These are phyloP conservation scores for Apiospora hydei DNA, from an alignment of 2,329 filamentous ascomycete species.

Conservation along the genomic window DNA sequence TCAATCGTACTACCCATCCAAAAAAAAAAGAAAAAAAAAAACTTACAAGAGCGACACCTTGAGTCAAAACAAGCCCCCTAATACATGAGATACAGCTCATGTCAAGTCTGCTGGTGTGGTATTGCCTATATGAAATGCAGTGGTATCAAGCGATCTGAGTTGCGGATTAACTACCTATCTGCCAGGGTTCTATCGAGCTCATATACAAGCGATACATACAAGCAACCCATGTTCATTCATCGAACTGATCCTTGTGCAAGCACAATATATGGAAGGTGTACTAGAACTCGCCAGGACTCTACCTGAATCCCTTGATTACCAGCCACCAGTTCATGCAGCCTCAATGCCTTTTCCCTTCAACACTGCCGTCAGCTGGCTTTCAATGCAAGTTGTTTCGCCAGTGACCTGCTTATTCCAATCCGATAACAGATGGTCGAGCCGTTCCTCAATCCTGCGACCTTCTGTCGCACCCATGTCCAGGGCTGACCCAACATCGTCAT, in stretches of 20 bases:
- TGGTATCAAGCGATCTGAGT: background rate
- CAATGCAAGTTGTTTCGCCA: constrained; percentile 19
- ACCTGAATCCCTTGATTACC: background rate
- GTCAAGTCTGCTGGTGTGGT: background rate
- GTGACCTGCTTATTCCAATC: constrained; percentile 28
- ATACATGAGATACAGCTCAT: background rate
- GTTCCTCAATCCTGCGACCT: constrained; percentile 34
- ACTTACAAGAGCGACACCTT: too few relatives aligned
- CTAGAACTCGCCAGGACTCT: background rate
- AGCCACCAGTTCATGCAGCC: background rate
- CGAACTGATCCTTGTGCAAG: background rate
- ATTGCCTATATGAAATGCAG: background rate
- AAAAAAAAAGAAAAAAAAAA: too few relatives aligned
- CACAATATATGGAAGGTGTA: background rate
- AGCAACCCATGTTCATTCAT: background rate
- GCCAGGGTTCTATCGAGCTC: background rate
- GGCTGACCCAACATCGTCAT: constrained; percentile 35
- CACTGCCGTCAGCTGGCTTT: constrained; percentile 32
- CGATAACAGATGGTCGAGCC: constrained; percentile 34
- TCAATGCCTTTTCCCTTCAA: constrained; percentile 34
- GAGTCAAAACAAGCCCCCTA: background rate
- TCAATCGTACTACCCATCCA: background rate
- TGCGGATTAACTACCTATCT: background rate
- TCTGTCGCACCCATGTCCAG: constrained; percentile 39
- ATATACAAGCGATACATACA: background rate